Percentiles rank a stretch among this genome's conserved stretches.
Evolutionary conservation across 2,329 filamentous ascomycete species (phyloP).

Genomic region (Seiridium cupressi): DNA sequence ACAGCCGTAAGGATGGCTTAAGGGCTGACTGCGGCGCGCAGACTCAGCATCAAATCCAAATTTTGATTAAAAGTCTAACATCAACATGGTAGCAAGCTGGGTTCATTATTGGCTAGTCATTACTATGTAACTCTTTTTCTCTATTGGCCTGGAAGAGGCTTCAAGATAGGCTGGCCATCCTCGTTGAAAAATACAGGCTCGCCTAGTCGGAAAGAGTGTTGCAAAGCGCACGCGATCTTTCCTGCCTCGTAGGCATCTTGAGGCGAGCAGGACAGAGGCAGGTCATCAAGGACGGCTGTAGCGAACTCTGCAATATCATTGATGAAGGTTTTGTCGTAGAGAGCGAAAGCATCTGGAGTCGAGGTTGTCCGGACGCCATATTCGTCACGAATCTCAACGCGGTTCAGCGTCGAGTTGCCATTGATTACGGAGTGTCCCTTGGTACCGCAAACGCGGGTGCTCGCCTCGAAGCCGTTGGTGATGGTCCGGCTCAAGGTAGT

Average conservation of each 20-base stretch:
- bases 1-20: not conserved
- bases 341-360: slow-evolving; percentile 1
- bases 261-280: not conserved
- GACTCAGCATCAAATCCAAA: not conserved
- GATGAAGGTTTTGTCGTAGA: not conserved
- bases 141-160: not conserved
- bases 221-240: not conserved
- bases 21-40: not conserved
- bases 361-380: not conserved
- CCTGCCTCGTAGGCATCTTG: not conserved
- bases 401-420: slow-evolving; percentile 3
- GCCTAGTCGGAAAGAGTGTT: slow-evolving; percentile 2
- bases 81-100: not conserved
- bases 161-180: slow-evolving; percentile 1
- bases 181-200: slow-evolving; percentile 3
- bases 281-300: slow-evolving; percentile 1
- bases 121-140: not conserved
- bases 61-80: not conserved
- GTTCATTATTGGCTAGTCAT: not conserved
- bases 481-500: slow-evolving; percentile 3
- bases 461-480: slow-evolving; percentile 4
- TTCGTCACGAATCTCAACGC: slow-evolving; percentile 3
- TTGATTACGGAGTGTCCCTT: slow-evolving; percentile 4
- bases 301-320: slow-evolving; percentile 4
- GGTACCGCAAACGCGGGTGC: slow-evolving; percentile 5